These are phyloP conservation scores for Coemansia sp. DNA, from an alignment of 192 early-diverging fungal genomes.

Conservation along the genomic window DNA sequence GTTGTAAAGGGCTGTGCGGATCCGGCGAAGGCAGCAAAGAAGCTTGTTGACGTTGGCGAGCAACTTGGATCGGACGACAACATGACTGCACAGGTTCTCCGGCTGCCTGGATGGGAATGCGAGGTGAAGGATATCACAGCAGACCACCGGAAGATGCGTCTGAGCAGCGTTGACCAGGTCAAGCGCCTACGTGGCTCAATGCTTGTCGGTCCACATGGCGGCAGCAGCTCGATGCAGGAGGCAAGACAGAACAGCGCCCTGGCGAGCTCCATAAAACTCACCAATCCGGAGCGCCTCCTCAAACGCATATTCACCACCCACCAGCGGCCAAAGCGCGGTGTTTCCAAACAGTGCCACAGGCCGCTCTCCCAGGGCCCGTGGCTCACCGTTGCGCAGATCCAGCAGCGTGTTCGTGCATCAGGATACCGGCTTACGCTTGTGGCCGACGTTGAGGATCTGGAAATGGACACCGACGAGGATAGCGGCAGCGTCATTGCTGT, in stretches of 20 bases:
- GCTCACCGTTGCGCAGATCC: conserved; percentile 46
- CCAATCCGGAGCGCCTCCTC: conserved; percentile 48
- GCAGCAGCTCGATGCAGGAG: conserved; percentile 30
- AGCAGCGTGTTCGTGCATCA: conserved; percentile 50
- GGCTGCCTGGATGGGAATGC: conserved; percentile 69
- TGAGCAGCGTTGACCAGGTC: conserved; percentile 59
- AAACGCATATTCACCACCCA: conserved; percentile 50
- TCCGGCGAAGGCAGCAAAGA: conserved; percentile 59
- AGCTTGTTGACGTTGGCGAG: conserved; percentile 64
- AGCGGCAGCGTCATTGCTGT: conserved; percentile 50
- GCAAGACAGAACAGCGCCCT: neutral
- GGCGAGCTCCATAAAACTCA: conserved; percentile 13
- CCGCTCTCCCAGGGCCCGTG: conserved; percentile 12
- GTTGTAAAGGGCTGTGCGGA: conserved; percentile 63
- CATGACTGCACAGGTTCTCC: conserved; percentile 66
- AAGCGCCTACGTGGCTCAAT: conserved; percentile 51
- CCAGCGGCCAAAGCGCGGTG: conserved; percentile 37
- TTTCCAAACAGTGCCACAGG: neutral
- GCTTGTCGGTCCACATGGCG: conserved; percentile 37
- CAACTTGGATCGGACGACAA: conserved; percentile 72
- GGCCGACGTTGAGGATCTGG: conserved; percentile 41
- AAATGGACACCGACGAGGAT: conserved; percentile 45
- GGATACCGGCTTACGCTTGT: conserved; percentile 46
- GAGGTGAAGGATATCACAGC: conserved; percentile 67
- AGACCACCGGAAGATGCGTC: conserved; percentile 60